phyloP scores from a whole-genome alignment of 495 filamentous ascomycete genomes.

The Xylaria telfairii region DNA sequence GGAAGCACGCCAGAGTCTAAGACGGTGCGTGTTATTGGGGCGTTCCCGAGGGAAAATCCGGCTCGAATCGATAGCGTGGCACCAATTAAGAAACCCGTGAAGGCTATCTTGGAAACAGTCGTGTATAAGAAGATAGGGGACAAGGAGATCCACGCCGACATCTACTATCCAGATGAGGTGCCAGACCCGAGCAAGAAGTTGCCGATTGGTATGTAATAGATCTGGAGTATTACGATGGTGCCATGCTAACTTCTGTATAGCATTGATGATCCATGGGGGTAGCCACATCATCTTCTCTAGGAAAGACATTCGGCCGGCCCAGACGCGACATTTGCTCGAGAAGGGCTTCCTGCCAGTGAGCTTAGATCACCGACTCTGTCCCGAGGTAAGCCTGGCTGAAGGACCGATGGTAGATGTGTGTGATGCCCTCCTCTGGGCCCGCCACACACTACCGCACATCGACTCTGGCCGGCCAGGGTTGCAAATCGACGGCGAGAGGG shows the following conservation, averaged over 20 bases:
- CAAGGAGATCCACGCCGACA: constrained; percentile 47
- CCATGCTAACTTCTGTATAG: constrained; percentile 33
- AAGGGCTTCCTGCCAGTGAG: constrained; percentile 59
- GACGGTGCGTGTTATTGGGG: constrained; percentile 38
- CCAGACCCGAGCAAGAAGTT: background rate
- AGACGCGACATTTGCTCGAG: constrained; percentile 47
- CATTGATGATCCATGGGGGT: constrained; percentile 65
- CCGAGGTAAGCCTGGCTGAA: constrained; percentile 54
- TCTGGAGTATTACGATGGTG: background rate
- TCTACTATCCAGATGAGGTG: constrained; percentile 47
- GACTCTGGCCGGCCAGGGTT: constrained; percentile 35
- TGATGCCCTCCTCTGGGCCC: constrained; percentile 55
- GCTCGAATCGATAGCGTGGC: background rate
- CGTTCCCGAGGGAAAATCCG: background rate
- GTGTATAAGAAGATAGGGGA: constrained; percentile 39
- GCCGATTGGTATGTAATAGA: constrained; percentile 32
- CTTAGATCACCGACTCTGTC: constrained; percentile 63
- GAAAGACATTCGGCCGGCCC: constrained; percentile 50
- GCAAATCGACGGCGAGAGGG: constrained; percentile 41
- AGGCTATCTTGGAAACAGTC: constrained; percentile 40
- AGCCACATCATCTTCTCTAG: constrained; percentile 56
- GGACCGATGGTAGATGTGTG: constrained; percentile 58
- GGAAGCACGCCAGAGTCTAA: constrained; percentile 41
- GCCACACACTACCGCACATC: constrained; percentile 48
- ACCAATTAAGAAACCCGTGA: background rate